Evolutionary conservation across 2,329 filamentous ascomycete species (phyloP).

Genomic region (Diaporthe sp.): DNA sequence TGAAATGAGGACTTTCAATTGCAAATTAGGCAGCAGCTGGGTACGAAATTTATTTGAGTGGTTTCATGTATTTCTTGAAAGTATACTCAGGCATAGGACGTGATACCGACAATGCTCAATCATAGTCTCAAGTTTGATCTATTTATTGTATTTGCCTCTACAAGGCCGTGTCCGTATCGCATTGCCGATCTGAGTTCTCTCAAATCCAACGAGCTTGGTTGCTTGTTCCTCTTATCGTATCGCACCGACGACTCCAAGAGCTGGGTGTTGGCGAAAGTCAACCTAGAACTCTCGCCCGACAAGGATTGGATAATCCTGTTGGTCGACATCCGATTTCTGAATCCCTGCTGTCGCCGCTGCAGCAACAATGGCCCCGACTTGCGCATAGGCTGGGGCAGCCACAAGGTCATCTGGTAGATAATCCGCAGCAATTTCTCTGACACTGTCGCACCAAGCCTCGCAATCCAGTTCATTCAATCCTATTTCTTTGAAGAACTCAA

Average conservation of each 20-base stretch:
- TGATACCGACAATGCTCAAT: no score
- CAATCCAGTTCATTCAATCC: neutral
- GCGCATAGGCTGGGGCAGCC: neutral
- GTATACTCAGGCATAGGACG: no score
- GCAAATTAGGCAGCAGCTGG: no score
- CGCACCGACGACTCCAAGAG: neutral
- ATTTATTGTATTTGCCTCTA: neutral
- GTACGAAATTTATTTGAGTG: no score
- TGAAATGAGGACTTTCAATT: no score
- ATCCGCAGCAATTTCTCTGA: neutral
- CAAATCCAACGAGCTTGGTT: neutral
- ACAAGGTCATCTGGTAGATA: neutral
- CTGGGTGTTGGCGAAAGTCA: neutral
- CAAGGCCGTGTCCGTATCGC: neutral
- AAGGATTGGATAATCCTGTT: neutral
- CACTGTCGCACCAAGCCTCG: neutral
- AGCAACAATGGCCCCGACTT: neutral
- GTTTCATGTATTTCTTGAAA: no score
- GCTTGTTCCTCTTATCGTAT: neutral
- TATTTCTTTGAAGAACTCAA: neutral
- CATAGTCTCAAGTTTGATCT: no score
- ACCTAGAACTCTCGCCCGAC: neutral
- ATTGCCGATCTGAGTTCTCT: neutral
- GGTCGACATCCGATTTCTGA: neutral
- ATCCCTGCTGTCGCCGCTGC: neutral